Conservation (phyloP, 371 early-diverging fungal species). For the Smittium culicis region DNA sequence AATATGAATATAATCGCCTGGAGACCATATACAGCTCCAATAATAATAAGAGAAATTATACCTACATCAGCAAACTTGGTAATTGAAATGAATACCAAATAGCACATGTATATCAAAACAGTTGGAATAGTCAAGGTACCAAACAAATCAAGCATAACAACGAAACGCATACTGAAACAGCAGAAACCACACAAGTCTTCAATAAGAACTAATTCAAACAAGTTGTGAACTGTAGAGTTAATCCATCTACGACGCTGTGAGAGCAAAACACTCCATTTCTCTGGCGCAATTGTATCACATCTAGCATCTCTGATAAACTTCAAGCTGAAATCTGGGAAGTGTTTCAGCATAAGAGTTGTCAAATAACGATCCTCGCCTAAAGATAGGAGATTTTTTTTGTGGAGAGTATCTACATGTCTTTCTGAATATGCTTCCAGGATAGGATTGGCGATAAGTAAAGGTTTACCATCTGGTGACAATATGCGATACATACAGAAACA, state of each 20-base stretch:
- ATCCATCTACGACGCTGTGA: conserved; percentile 95
- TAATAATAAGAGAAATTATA: conserved; percentile 51
- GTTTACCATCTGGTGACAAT: conserved; percentile 37
- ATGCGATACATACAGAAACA: conserved; percentile 90
- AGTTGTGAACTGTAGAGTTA: conserved; percentile 86
- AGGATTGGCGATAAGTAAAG: conserved; percentile 60
- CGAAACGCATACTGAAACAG: conserved; percentile 90
- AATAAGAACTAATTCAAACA: conserved; percentile 69
- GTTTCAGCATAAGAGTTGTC: conserved; percentile 94
- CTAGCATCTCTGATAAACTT: conserved; percentile 89
- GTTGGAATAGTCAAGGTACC: conserved; percentile 83
- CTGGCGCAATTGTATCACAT: conserved; percentile 89
- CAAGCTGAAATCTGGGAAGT: conserved; percentile 88
- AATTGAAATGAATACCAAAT: conserved; percentile 57
- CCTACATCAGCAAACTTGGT: conserved; percentile 63
- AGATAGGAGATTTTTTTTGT: conserved; percentile 95
- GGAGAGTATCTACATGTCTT: conserved; percentile 87
- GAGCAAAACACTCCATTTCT: conserved; percentile 74
- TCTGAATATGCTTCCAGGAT: conserved; percentile 88
- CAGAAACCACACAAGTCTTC: conserved; percentile 83
- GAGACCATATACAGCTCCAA: conserved; percentile 61
- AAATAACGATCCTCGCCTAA: conserved; percentile 98
- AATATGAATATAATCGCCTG: conserved; percentile 67
- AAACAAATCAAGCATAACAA: conserved; percentile 77
- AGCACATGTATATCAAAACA: conserved; percentile 59